Base-by-base conservation (phyloP, 1,139 yeast species). In the Pichia sp. region DNA sequence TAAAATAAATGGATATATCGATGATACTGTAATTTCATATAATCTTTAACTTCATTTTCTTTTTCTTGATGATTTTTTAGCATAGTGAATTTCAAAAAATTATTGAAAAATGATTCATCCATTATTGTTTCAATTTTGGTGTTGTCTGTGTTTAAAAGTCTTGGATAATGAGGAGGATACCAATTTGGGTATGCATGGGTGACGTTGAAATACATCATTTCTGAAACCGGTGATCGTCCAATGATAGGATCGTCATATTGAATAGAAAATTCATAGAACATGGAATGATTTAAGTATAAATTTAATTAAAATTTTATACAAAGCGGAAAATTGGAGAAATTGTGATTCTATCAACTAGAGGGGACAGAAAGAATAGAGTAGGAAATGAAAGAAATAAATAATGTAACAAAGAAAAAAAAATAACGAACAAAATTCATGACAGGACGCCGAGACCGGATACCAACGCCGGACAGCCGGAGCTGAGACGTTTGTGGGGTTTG, bases 251-350 rank as follows among this genome's bases (percentile, higher is more conserved):
- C 58, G 35, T 54, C 58, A 19, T 40, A 44, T 31, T 51, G 56
- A 24, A 54, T 35, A 5, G 59, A 54, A 18, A 41, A 26, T 15
- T 54, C 57, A 24, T 44, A 42, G 29, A 54, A 46, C 56, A 52
- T 53, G n/a, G 6, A 14, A 28, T 8, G 14, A 14, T 15, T 11
- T 4, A 27, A 27, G 11, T 2, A 27, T n/a, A n/a, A n/a, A n/a
- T n/a, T n/a, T n/a, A n/a, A n/a, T n/a, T n/a, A n/a, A n/a, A n/a
- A n/a, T n/a, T n/a, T n/a, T n/a, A n/a, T n/a, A n/a, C n/a, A n/a
- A n/a, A n/a, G n/a, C n/a, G n/a, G n/a, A n/a, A n/a, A n/a, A n/a
- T n/a, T n/a, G n/a, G n/a, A n/a, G n/a, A n/a, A n/a, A n/a, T n/a
- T n/a, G n/a, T n/a, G n/a, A n/a, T n/a, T n/a, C n/a, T n/a, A n/a